These are phyloP conservation scores for Talaromyces sp. DNA, from an alignment of 2,329 filamentous ascomycete species.

Conservation along the genomic window DNA sequence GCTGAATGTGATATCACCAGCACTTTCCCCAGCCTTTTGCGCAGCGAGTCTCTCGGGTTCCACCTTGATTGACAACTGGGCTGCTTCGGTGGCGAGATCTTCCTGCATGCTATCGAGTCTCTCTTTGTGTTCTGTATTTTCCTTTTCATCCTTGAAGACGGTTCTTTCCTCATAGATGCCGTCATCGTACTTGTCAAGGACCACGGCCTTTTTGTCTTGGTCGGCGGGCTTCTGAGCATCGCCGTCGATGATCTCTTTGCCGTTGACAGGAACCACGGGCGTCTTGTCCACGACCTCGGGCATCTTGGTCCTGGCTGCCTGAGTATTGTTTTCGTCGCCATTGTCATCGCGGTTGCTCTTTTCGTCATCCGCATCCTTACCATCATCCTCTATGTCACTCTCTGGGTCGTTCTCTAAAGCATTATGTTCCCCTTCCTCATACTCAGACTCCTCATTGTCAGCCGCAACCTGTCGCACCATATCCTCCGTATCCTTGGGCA, in stretches of 20 bases:
- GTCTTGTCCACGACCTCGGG: not conserved
- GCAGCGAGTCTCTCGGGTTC: not conserved
- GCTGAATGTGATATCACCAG: not conserved
- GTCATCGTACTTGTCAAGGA: not conserved
- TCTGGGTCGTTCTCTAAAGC: not conserved
- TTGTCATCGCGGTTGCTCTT: not conserved
- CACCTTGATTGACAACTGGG: not conserved
- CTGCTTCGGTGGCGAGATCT: not conserved
- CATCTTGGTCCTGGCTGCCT: not conserved
- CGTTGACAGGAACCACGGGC: not conserved
- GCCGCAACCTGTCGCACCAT: not conserved
- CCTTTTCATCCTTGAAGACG: not conserved
- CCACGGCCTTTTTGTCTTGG: not conserved
- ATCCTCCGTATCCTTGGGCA: slow-evolving; percentile 11
- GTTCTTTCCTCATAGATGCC: not conserved
- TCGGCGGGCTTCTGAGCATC: not conserved
- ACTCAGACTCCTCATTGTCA: not conserved
- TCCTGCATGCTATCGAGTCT: not conserved
- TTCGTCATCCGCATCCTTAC: not conserved
- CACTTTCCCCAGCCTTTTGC: not conserved
- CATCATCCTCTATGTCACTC: not conserved
- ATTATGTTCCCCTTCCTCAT: not conserved
- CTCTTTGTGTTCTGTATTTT: not conserved
- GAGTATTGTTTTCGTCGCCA: not conserved
- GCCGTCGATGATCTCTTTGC: not conserved